These are phyloP conservation scores for Petunia hybrid DNA, from an alignment of 305 asterid genomes.

Conservation along the genomic window DNA sequence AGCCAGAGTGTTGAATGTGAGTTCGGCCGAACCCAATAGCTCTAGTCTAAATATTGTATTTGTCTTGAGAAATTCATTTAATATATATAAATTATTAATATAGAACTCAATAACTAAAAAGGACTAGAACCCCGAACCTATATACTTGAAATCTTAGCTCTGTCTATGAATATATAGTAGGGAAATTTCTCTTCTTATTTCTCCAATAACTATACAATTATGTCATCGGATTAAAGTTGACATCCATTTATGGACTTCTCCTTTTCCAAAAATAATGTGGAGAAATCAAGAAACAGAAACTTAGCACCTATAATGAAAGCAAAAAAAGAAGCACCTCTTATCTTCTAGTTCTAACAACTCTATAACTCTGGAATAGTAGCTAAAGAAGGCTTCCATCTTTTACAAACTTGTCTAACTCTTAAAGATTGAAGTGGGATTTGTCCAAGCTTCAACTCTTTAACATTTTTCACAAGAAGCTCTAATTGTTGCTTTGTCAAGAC, in stretches of 20 bases:
- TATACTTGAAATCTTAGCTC: no score
- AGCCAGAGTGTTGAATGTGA: no score
- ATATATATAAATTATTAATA: no score
- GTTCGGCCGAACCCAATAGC: no score
- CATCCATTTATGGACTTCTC: slow-evolving; percentile 3
- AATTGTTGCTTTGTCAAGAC: slow-evolving; percentile 35
- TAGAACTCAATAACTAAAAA: no score
- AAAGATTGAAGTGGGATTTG: slow-evolving; percentile 8
- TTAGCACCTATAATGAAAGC: not conserved
- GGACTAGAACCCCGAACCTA: no score
- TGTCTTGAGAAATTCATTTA: no score
- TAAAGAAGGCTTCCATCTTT: slow-evolving; percentile 37
- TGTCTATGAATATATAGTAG: no score
- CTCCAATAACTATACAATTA: not conserved
- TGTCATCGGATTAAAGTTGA: not conserved
- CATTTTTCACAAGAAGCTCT: slow-evolving; percentile 26
- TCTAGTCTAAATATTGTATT: no score
- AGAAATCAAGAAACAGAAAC: not conserved
- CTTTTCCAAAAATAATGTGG: slow-evolving; percentile 8
- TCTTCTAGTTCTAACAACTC: not conserved
- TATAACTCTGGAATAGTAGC: slow-evolving; percentile 48
- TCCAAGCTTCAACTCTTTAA: slow-evolving; percentile 37
- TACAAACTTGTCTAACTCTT: not conserved
- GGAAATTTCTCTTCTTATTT: no score
- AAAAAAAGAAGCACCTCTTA: not conserved